phyloP scores from a whole-genome alignment of 139 green algal species.

The Deuterostichococcus epilithicus region DNA sequence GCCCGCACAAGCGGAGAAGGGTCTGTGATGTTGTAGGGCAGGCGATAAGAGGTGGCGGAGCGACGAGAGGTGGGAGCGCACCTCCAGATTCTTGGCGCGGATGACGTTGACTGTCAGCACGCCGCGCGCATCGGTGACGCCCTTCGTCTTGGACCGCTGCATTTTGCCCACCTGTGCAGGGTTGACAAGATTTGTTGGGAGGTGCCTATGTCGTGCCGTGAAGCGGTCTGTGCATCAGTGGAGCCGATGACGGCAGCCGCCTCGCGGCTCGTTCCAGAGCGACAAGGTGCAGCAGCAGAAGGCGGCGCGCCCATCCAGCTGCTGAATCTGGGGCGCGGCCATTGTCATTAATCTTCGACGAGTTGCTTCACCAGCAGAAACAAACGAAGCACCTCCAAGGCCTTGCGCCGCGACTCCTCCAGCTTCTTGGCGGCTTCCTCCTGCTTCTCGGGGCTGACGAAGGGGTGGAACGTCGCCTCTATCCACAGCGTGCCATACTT shows the following conservation, averaged over 20 bases:
- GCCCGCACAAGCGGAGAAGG: too few species aligned
- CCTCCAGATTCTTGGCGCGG: conserved; percentile 43
- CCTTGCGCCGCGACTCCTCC: background rate
- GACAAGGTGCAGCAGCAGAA: too few species aligned
- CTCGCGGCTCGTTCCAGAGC: conserved; percentile 8
- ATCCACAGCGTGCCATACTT: conserved; percentile 13
- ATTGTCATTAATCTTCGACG: too few species aligned
- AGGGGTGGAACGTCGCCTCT: conserved; percentile 28
- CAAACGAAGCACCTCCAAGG: background rate
- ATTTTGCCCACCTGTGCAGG: background rate
- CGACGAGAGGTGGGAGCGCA: conserved; percentile 2
- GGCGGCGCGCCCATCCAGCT: too few species aligned
- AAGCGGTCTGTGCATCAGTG: background rate
- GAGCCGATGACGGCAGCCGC: background rate
- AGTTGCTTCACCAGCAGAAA: too few species aligned
- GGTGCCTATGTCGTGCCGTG: too few species aligned
- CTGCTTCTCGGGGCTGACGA: conserved; percentile 18
- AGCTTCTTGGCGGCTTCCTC: conserved; percentile 13
- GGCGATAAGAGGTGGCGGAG: background rate
- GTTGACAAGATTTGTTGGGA: too few species aligned
- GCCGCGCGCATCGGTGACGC: conserved; percentile 28
- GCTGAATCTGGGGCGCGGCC: too few species aligned
- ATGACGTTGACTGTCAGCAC: conserved; percentile 55
- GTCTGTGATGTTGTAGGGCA: too few species aligned
- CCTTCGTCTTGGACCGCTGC: background rate